Evolutionary conservation across 192 early-diverging fungal species (phyloP), one percentile per base, ranked within the genome.

Genomic region (Mycoemilia scoparia): DNA sequence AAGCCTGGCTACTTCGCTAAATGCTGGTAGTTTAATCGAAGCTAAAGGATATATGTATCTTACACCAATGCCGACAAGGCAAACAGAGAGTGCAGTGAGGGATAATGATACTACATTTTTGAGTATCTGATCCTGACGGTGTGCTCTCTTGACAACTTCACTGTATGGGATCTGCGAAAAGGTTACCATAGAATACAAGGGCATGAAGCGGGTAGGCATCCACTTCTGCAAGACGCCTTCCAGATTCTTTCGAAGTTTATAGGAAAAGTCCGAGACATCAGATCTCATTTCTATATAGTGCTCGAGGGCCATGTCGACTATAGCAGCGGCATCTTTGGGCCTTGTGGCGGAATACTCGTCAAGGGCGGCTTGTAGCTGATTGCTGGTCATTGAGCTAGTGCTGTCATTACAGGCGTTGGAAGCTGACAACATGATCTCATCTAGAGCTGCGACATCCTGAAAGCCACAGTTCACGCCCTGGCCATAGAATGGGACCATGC

Each of bases 401-500:
- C 28, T 25, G 21, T 35, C 34, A 9, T 43, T 32, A 11, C 29
- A 7, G 29, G 34, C 18, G 21, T 7, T 38, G 28, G 69, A 60
- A 16, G 73, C 56, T 18, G 73, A 70, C 27, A 73, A 41, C 29
- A 62, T 56, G 32, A 51, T 56, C 21, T 34, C 19, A 35, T 62
- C 59, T 18, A 85, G 56, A 10, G 77, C 66, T 23, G 79, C 57
- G 10, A 87, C 71, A 45, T 97, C 92, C 45, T 97, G 82, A 35
- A 97, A 91, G 3, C 92, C 92, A 57, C 88, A 93, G 58, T 97
- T 97, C 92, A 97, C 93, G 7, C 92, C 92, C 46, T 84, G 82
- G 11, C 91, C 91, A 33, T 87, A 97, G 44, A 97, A 97, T 3
- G 92, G 92, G 0, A 97, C 92, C 92, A 97, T 97, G 28, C 83